Conservation (phyloP, 805 yeast genomes). For the Candida germanica region DNA sequence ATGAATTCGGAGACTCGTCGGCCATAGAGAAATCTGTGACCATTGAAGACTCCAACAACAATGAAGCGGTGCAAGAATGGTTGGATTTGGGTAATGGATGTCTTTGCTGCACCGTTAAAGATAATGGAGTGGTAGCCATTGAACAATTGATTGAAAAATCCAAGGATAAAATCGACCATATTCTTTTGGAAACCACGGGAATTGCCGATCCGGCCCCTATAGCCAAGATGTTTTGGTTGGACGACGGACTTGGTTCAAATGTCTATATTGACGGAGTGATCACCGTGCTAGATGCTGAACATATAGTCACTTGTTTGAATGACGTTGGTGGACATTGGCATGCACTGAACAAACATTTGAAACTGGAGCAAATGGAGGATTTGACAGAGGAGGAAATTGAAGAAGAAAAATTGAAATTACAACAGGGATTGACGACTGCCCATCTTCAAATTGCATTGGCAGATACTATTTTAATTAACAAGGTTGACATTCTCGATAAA, state of each 20-base stretch:
- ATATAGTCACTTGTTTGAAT: slow-evolving; percentile 61
- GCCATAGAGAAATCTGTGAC: slow-evolving; percentile 87
- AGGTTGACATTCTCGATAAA: slow-evolving; percentile 52
- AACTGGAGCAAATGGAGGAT: slow-evolving; percentile 17
- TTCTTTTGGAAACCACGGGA: slow-evolving; percentile 92
- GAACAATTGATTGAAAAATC: slow-evolving; percentile 76
- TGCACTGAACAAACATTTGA: slow-evolving; percentile 32
- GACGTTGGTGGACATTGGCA: slow-evolving; percentile 77
- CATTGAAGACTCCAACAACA: slow-evolving; percentile 49
- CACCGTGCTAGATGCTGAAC: slow-evolving; percentile 76
- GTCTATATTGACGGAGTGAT: slow-evolving; percentile 90
- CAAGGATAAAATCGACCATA: slow-evolving; percentile 78
- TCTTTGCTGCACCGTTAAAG: slow-evolving; percentile 93
- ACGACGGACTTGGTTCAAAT: slow-evolving; percentile 78
- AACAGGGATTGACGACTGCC: slow-evolving; percentile 67
- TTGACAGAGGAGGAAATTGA: slow-evolving; percentile 27
- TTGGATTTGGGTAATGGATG: slow-evolving; percentile 95
- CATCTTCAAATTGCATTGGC: slow-evolving; percentile 89
- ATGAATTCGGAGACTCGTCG: slow-evolving; percentile 88
- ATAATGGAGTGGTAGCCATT: slow-evolving; percentile 90
- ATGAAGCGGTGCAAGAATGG: slow-evolving; percentile 79
- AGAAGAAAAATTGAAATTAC: slow-evolving; percentile 25
- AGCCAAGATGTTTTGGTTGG: slow-evolving; percentile 97
- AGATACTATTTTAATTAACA: slow-evolving; percentile 77
- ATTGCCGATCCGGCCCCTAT: slow-evolving; percentile 98